These are phyloP conservation scores for Platismatia glauca DNA, from an alignment of 495 filamentous ascomycete genomes.

Conservation along the genomic window DNA sequence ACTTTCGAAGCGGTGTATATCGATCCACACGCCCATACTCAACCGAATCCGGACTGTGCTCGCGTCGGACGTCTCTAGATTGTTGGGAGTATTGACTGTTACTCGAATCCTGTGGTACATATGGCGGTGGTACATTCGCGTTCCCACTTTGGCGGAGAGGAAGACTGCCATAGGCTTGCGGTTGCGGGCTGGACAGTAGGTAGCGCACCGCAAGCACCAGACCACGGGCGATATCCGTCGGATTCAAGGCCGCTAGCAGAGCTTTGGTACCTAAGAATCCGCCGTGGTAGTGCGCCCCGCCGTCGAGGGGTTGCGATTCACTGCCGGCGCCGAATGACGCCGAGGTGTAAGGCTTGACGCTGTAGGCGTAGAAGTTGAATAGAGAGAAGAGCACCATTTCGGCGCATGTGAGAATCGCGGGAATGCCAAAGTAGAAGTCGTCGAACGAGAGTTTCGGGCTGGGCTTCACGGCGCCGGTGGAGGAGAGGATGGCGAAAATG, in stretches of 20 bases:
- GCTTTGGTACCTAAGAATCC: slow-evolving; percentile 6
- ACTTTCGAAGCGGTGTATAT: background rate
- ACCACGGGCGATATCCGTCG: background rate
- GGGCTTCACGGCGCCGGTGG: slow-evolving; percentile 23
- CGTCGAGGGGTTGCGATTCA: background rate
- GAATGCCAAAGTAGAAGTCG: slow-evolving; percentile 31
- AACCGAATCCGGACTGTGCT: background rate
- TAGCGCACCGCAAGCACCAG: background rate
- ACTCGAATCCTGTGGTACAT: background rate
- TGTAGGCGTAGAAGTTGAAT: slow-evolving; percentile 31
- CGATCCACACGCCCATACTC: background rate
- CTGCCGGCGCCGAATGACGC: background rate
- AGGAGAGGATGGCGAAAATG: slow-evolving; percentile 28
- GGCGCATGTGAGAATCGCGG: slow-evolving; percentile 30
- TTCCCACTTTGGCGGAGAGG: background rate
- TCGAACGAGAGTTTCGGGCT: slow-evolving; percentile 27
- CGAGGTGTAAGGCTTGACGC: slow-evolving; percentile 21
- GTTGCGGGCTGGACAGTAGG: background rate
- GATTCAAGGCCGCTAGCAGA: background rate
- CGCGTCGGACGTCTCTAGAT: background rate
- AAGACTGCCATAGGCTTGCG: background rate
- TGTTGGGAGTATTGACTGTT: too few relatives aligned
- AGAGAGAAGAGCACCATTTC: slow-evolving; percentile 32
- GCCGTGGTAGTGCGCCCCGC: background rate
- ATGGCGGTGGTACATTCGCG: background rate